Evolutionary conservation across 2,329 filamentous ascomycete genomes (phyloP).

Genomic region (Blastomyces gilchristii): DNA sequence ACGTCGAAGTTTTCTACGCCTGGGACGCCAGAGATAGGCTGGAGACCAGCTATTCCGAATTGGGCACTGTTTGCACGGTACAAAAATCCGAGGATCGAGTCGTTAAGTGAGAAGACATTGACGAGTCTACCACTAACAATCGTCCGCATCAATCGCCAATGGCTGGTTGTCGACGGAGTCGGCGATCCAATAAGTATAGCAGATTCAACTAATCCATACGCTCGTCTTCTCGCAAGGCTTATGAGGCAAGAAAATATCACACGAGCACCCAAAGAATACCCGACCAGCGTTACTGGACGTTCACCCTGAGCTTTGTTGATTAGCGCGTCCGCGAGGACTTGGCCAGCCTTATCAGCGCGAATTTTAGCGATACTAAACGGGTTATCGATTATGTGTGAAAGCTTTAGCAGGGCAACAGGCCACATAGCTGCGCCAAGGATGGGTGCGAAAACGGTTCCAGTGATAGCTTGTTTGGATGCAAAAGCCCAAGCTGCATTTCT

Average conservation of each 20-base stretch:
- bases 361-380: slow-evolving; percentile 69
- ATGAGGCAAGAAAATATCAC: slow-evolving; percentile 76
- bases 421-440: slow-evolving; percentile 56
- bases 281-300: slow-evolving; percentile 66
- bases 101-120: slow-evolving; percentile 80
- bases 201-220: slow-evolving; percentile 74
- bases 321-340: slow-evolving; percentile 69
- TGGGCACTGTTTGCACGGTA: slow-evolving; percentile 78
- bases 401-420: slow-evolving; percentile 56
- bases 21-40: slow-evolving; percentile 50
- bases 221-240: slow-evolving; percentile 62
- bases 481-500: slow-evolving; percentile 68
- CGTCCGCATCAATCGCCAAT: slow-evolving; percentile 67
- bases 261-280: slow-evolving; percentile 70
- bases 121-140: slow-evolving; percentile 74
- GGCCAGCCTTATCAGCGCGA: slow-evolving; percentile 68
- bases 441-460: slow-evolving; percentile 58
- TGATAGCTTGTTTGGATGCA: slow-evolving; percentile 65
- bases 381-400: slow-evolving; percentile 64
- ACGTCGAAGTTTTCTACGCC: slow-evolving; percentile 56
- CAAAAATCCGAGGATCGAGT: slow-evolving; percentile 76
- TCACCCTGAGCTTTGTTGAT: slow-evolving; percentile 76
- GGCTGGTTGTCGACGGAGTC: slow-evolving; percentile 56
- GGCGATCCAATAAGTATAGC: slow-evolving; percentile 76
- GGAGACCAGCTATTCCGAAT: slow-evolving; percentile 72